Evolutionary conservation across 306 rosid species (phyloP).

Genomic region (Arachis hypogaea): DNA sequence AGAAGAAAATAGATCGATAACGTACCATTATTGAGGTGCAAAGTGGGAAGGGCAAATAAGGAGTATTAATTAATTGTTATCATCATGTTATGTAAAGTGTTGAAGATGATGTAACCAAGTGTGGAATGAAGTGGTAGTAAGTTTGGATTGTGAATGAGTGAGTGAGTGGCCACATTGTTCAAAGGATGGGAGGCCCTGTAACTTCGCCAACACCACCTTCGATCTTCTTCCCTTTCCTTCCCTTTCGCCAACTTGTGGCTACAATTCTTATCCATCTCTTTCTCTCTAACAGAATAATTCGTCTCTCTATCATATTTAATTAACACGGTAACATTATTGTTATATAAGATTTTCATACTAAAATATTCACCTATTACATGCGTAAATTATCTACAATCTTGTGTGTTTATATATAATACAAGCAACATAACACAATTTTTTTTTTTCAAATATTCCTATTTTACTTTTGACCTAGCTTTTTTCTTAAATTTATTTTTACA

Average conservation of each 20-base stretch:
- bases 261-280: conserved; percentile 46
- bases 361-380: too few relatives aligned
- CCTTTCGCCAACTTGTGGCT: conserved; percentile 83
- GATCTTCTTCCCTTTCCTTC: conserved; percentile 51
- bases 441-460: too few relatives aligned
- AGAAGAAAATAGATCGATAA: not conserved
- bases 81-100: too few relatives aligned
- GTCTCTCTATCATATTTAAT: not conserved
- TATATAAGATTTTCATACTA: too few relatives aligned
- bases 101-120: too few relatives aligned
- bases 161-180: conserved; percentile 44
- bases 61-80: not conserved
- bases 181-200: conserved; percentile 64
- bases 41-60: conserved; percentile 29
- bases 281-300: not conserved
- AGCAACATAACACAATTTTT: too few relatives aligned
- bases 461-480: too few relatives aligned
- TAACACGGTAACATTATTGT: too few relatives aligned
- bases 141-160: not conserved
- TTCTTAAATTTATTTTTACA: too few relatives aligned
- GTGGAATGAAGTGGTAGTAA: too few relatives aligned
- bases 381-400: too few relatives aligned
- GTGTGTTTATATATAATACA: too few relatives aligned
- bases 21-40: conserved; percentile 59
- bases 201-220: conserved; percentile 56